Evolutionary conservation across 2,329 filamentous ascomycete genomes (phyloP).

Genomic region (Monilinia fructicola): DNA sequence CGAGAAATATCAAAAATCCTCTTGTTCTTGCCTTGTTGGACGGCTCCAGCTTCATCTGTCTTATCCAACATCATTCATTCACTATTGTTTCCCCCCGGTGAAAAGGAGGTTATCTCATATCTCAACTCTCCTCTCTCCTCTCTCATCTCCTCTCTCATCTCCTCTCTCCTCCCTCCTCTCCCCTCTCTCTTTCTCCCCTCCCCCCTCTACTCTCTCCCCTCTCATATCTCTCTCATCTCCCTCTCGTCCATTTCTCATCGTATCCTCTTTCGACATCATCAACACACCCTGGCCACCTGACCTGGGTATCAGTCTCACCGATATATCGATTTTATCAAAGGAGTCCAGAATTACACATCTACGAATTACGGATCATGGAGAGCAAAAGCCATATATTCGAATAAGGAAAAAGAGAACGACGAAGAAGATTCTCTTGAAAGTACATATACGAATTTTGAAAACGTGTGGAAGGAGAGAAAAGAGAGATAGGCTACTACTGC

Average conservation of each 20-base stretch:
- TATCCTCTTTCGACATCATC: not conserved
- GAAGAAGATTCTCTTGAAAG: not conserved
- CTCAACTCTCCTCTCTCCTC: not conserved
- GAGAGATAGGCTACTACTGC: not conserved
- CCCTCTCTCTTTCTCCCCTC: not conserved
- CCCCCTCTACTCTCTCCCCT: too few relatives aligned
- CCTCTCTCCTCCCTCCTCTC: not conserved
- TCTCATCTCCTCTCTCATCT: not conserved
- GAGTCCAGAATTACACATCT: not conserved
- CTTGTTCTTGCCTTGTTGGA: not conserved
- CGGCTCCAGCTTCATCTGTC: not conserved
- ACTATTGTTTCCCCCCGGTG: not conserved
- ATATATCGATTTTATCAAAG: not conserved
- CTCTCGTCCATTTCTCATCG: not conserved
- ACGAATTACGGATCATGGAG: not conserved
- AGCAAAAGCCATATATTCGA: not conserved
- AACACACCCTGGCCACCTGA: not conserved
- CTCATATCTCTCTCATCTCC: not conserved
- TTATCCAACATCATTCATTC: not conserved
- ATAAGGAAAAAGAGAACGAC: slow-evolving; percentile 6
- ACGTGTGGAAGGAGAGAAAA: not conserved
- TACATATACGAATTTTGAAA: not conserved
- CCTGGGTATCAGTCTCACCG: slow-evolving; percentile 2
- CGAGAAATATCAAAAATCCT: too few relatives aligned
- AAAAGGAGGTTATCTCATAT: not conserved